phyloP scores from a whole-genome alignment of 768 basidiomycete species.

The Podaxis rugospora region DNA sequence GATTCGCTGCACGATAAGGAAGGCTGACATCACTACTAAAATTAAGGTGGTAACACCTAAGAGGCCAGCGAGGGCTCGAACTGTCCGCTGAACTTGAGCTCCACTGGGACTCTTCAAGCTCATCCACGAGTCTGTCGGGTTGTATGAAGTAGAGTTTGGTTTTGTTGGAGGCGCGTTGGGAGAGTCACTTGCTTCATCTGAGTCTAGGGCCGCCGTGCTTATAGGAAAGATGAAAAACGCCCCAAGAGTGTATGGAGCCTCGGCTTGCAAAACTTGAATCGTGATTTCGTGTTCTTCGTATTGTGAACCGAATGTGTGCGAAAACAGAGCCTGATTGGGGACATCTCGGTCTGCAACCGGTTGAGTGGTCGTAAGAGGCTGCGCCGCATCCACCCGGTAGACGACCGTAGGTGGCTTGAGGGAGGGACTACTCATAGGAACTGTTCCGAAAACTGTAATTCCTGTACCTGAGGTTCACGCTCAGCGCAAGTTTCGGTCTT shows the following conservation, averaged over 20 bases:
- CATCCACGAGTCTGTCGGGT: not conserved
- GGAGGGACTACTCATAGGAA: constrained; percentile 33
- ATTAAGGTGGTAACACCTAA: constrained; percentile 11
- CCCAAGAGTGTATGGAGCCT: constrained; percentile 36
- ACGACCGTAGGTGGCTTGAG: constrained; percentile 32
- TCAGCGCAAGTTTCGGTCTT: not conserved
- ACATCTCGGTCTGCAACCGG: constrained; percentile 29
- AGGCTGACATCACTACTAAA: constrained; percentile 1
- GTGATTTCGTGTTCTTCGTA: constrained; percentile 29
- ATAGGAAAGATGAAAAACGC: constrained; percentile 33
- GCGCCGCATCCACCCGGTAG: constrained; percentile 32
- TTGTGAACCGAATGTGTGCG: constrained; percentile 17
- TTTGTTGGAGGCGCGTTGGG: not conserved
- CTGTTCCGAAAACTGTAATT: constrained; percentile 40
- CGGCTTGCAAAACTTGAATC: constrained; percentile 32
- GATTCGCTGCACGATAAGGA: constrained; percentile 1
- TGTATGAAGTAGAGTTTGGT: constrained; percentile 14
- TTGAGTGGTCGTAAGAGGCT: constrained; percentile 29
- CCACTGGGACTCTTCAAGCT: not conserved
- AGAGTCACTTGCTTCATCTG: not conserved
- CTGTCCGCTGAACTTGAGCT: not conserved
- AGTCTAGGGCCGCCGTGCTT: not conserved
- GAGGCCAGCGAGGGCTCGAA: constrained; percentile 10
- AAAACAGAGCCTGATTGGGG: constrained; percentile 40
- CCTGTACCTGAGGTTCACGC: constrained; percentile 31